Evolutionary conservation across 2,329 filamentous ascomycete species (phyloP), one percentile per base, ranked within the genome.

Genomic region (Colletotrichum lupini): DNA sequence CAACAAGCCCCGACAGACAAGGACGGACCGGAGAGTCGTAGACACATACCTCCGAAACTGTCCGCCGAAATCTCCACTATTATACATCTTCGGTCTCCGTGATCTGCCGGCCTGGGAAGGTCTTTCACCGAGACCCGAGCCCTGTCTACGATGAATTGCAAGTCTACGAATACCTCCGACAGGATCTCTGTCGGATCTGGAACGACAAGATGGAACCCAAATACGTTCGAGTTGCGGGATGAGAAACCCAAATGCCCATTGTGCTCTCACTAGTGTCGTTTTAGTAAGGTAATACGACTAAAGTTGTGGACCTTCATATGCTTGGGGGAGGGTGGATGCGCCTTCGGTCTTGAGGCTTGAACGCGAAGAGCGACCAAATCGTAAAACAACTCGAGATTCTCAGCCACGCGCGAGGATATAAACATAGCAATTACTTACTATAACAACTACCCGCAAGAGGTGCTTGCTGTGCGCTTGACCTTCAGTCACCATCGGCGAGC

Each of bases 261-360:
- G 24, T 26, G 24, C 24, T 26, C 24, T 26, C 24, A 26, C 24
- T 4, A 7, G 22, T 9, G 6, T 19, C 3, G 22, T 16, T 8
- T 42, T 24, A 26, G 14, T 60, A 26, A n/a, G 26, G 22, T 26
- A 26, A 26, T 1, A 1, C 12, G 2, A 16, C 46, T n/a, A 12
- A n/a, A 35, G 24, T 56, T 5, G 35, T 52, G 35, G 28, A 24
- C 49, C 12, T 46, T 32, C 19, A n/a, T 4, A 14, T 26, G 1
- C 35, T 3, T 37, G 35, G 2, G 32, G 3, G 2, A 24, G 24
- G n/a, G 57, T 26, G 30, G 28, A 62, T 28, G 30, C 28, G 2
- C 28, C 57, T 53, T 69, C 60, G 60, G 60, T 37, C 42, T 57
- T 58, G 53, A 42, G 14, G 35, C 19, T 59, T 59, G n/a, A 30